Evolutionary conservation across 2,329 filamentous ascomycete genomes (phyloP).

Genomic region (Phialemoniopsis sp.): DNA sequence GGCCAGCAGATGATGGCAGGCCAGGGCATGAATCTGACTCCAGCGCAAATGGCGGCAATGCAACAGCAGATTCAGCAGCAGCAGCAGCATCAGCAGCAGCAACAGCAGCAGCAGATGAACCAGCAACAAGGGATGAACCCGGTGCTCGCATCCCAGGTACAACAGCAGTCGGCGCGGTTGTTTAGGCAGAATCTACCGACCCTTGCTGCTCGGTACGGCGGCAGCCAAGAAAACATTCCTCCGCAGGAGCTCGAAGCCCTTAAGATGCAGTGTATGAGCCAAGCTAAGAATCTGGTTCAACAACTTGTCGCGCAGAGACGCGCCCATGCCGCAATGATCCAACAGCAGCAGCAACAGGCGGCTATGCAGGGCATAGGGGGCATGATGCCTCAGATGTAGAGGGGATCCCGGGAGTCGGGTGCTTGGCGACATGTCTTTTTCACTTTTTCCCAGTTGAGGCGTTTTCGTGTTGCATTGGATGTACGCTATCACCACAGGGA

Average conservation of each 20-base stretch:
- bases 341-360: slow-evolving; percentile 18
- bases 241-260: slow-evolving; percentile 38
- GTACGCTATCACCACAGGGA: no score
- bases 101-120: slow-evolving; percentile 20
- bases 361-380: slow-evolving; percentile 38
- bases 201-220: slow-evolving; percentile 32
- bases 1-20: slow-evolving; percentile 17
- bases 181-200: slow-evolving; percentile 32
- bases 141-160: slow-evolving; percentile 9
- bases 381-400: slow-evolving; percentile 51
- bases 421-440: no score
- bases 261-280: slow-evolving; percentile 32
- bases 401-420: no score
- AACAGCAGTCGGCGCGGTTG: slow-evolving; percentile 15
- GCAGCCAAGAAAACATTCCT: slow-evolving; percentile 37
- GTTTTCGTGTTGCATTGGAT: no score
- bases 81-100: slow-evolving; percentile 16
- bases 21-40: slow-evolving; percentile 19
- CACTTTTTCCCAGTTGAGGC: not conserved
- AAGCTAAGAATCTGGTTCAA: slow-evolving; percentile 31
- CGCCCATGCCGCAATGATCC: slow-evolving; percentile 10
- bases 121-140: slow-evolving; percentile 18
- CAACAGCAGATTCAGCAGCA: slow-evolving; percentile 15
- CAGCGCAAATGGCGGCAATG: slow-evolving; percentile 19
- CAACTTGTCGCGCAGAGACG: slow-evolving; percentile 14